A percentile compares a stretch with the other conserved stretches of the same genome.
Conservation (phyloP, 345 rosid genomes). For the Tarenaya hassleriana region DNA sequence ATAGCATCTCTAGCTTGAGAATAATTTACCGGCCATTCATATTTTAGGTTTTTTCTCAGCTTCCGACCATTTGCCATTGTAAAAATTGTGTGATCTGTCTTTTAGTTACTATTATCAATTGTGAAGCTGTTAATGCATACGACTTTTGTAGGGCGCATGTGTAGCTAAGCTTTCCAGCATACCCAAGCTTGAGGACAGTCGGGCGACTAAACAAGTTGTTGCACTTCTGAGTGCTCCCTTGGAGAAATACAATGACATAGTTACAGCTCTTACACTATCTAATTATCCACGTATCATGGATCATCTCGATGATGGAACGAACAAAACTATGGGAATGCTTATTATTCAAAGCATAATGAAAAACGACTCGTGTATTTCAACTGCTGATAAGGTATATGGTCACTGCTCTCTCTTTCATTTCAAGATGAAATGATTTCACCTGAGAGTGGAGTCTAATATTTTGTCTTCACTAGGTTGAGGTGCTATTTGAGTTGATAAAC, state of each 20-base stretch:
- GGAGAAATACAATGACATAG: slow-evolving; percentile 81
- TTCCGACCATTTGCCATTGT: background rate
- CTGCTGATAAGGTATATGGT: slow-evolving; percentile 59
- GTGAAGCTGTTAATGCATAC: slow-evolving; percentile 4
- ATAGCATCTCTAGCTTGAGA: slow-evolving; percentile 8
- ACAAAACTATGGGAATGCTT: slow-evolving; percentile 84
- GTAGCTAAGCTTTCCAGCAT: slow-evolving; percentile 56
- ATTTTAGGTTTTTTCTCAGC: background rate
- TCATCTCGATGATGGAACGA: slow-evolving; percentile 75
- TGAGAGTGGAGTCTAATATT: slow-evolving; percentile 16
- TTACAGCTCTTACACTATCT: slow-evolving; percentile 72
- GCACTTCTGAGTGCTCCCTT: slow-evolving; percentile 90
- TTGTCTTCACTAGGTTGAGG: slow-evolving; percentile 60
- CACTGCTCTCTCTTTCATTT: slow-evolving; percentile 17
- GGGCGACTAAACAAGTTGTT: slow-evolving; percentile 83
- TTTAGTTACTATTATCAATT: slow-evolving; percentile 10
- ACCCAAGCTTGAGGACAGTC: slow-evolving; percentile 66
- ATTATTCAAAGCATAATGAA: slow-evolving; percentile 86
- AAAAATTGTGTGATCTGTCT: slow-evolving; percentile 5
- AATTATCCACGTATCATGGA: slow-evolving; percentile 90
- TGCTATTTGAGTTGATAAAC: slow-evolving; percentile 69
- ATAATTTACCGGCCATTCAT: no score
- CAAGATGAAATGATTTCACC: slow-evolving; percentile 3
- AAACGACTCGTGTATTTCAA: slow-evolving; percentile 61
- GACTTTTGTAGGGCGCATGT: slow-evolving; percentile 60